phyloP scores from a whole-genome alignment of 257 asterid species.

The Paraleonurus japonicus region DNA sequence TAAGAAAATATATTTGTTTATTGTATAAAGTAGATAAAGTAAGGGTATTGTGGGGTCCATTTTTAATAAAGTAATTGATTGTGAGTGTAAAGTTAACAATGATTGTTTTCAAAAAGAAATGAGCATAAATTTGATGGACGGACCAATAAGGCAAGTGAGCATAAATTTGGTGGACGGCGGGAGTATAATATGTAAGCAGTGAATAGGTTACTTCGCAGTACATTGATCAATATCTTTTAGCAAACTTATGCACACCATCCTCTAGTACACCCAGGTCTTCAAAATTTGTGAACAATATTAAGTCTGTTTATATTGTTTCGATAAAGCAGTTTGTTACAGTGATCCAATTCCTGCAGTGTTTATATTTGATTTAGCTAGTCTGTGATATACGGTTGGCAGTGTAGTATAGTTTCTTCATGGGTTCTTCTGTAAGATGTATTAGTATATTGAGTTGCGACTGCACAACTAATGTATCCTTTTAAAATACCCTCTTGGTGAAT shows the following conservation, averaged over 20 bases:
- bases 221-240: background rate
- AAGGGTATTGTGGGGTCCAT: too few relatives aligned
- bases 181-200: background rate
- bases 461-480: background rate
- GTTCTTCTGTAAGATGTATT: background rate
- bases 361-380: background rate
- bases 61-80: too few relatives aligned
- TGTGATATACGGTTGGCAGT: too few relatives aligned
- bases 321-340: background rate
- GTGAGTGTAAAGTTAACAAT: too few relatives aligned
- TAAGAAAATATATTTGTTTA: too few relatives aligned
- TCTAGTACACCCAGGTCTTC: background rate
- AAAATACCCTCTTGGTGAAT: constrained; percentile 2
- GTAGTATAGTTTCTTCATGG: background rate
- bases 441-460: background rate
- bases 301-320: background rate
- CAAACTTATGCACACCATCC: background rate
- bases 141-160: too few relatives aligned
- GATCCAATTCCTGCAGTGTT: background rate
- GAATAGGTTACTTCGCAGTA: background rate
- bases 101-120: too few relatives aligned
- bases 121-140: too few relatives aligned
- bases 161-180: too few relatives aligned
- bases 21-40: too few relatives aligned
- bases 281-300: background rate